phyloP scores from a whole-genome alignment of 2,329 filamentous ascomycete species.

The Aspergillus flavus region DNA sequence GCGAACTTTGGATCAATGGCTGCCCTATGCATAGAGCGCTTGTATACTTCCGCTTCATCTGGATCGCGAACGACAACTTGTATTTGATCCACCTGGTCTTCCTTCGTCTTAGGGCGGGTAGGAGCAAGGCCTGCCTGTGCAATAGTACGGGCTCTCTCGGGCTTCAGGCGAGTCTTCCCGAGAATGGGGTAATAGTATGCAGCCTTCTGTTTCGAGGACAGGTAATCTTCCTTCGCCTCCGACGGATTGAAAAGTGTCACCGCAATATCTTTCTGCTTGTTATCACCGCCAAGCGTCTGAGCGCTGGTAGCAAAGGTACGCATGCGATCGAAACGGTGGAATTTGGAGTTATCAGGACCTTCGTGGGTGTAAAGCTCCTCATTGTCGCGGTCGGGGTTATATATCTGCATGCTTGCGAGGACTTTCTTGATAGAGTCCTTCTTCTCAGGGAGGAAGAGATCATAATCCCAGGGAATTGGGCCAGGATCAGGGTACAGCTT shows the following conservation, averaged over 20 bases:
- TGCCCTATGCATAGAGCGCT: slow-evolving; percentile 47
- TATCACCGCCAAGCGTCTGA: slow-evolving; percentile 54
- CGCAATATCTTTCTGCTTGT: slow-evolving; percentile 60
- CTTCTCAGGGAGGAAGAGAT: slow-evolving; percentile 60
- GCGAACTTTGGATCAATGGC: slow-evolving; percentile 50
- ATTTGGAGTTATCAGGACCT: slow-evolving; percentile 45
- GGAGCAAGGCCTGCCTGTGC: slow-evolving; percentile 43
- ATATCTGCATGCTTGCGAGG: slow-evolving; percentile 58
- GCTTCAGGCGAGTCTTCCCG: slow-evolving; percentile 59
- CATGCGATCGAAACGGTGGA: slow-evolving; percentile 59
- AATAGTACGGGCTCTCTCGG: slow-evolving; percentile 48
- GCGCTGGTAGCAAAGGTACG: slow-evolving; percentile 63
- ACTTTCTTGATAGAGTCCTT: slow-evolving; percentile 52
- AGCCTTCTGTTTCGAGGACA: slow-evolving; percentile 48
- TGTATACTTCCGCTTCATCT: slow-evolving; percentile 51
- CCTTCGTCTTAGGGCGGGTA: slow-evolving; percentile 43
- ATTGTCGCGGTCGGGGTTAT: slow-evolving; percentile 57
- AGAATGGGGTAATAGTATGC: slow-evolving; percentile 66
- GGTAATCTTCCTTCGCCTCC: slow-evolving; percentile 23
- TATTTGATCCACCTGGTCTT: slow-evolving; percentile 55
- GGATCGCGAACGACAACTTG: slow-evolving; percentile 56
- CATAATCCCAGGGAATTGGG: slow-evolving; percentile 59
- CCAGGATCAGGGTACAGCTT: slow-evolving; percentile 54
- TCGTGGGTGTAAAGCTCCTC: slow-evolving; percentile 53
- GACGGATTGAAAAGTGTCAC: slow-evolving; percentile 59